phyloP scores from a whole-genome alignment of 1,284 basidiomycete species.

The Thelephora terrestris region DNA sequence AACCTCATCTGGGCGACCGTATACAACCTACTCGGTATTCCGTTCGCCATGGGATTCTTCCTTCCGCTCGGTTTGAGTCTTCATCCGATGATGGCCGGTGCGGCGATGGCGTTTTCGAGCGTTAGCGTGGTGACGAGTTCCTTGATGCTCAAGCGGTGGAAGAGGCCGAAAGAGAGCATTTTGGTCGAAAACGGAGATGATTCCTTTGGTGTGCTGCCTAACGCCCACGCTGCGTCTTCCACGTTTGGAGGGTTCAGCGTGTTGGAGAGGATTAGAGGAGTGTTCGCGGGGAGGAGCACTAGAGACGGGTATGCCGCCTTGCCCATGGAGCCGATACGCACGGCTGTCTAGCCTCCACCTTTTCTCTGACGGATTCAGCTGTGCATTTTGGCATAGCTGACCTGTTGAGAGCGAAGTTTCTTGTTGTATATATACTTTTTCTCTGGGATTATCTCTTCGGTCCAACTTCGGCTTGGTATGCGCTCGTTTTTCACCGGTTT shows the following conservation, averaged over 20 bases:
- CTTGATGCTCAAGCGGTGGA: constrained; percentile 82
- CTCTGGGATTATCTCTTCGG: no score
- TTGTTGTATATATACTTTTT: no score
- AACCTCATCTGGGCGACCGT: constrained; percentile 91
- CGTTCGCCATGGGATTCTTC: constrained; percentile 97
- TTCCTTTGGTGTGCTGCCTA: constrained; percentile 30
- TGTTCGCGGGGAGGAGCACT: constrained; percentile 31
- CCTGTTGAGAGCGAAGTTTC: no score
- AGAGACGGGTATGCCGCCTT: constrained; percentile 54
- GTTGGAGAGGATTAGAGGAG: constrained; percentile 33
- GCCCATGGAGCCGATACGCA: constrained; percentile 51
- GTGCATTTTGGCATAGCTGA: no score
- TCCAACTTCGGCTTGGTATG: constrained; percentile 4
- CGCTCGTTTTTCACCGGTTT: constrained; percentile 16
- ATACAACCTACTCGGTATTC: constrained; percentile 92
- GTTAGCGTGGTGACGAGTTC: constrained; percentile 93
- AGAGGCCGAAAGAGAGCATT: constrained; percentile 56
- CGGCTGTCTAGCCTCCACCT: no score
- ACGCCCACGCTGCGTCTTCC: no score
- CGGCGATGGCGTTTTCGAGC: constrained; percentile 95
- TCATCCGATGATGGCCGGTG: constrained; percentile 97
- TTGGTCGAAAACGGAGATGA: constrained; percentile 50
- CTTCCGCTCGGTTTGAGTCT: constrained; percentile 88
- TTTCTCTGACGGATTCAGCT: no score
- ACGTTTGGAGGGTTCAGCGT: constrained; percentile 11